Conservation (phyloP, 257 asterid genomes). For the Asclepias syriaca region DNA sequence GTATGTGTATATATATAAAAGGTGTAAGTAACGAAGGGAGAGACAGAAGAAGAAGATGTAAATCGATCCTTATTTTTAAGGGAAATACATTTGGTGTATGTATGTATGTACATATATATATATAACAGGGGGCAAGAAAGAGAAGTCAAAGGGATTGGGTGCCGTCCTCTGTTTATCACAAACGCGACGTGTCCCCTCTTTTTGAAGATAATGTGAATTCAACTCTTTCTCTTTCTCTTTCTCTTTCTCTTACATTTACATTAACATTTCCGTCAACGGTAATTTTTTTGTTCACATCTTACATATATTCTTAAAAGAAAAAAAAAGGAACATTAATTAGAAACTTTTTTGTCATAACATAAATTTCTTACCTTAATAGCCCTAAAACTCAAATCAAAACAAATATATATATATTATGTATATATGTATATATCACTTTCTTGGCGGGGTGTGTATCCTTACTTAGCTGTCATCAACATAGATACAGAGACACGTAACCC, state of each 20-base stretch:
- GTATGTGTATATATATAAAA: too few species aligned
- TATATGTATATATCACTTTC: constrained; percentile 18
- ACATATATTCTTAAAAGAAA: too few species aligned
- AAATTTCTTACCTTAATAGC: too few species aligned
- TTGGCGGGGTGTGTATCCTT: constrained; percentile 17
- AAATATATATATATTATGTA: too few species aligned
- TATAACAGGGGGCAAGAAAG: neutral
- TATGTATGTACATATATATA: neutral
- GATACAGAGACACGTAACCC: constrained; percentile 29
- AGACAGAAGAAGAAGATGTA: constrained; percentile 2
- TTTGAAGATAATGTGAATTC: constrained; percentile 27
- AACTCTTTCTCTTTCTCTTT: constrained; percentile 1
- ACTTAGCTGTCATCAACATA: constrained; percentile 43
- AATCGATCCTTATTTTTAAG: constrained; percentile 3
- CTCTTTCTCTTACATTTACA: neutral
- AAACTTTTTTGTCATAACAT: too few species aligned
- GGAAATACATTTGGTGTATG: neutral
- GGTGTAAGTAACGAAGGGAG: too few species aligned
- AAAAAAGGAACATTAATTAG: too few species aligned
- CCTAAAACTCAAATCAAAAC: neutral
- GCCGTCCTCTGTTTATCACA: constrained; percentile 70
- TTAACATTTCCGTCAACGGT: neutral
- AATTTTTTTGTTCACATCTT: neutral
- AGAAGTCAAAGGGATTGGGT: constrained; percentile 38
- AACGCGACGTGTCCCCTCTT: constrained; percentile 69